A percentile compares a stretch with the other conserved stretches of the same genome.
Conservation (phyloP, 495 filamentous ascomycete species). For the Xanthoparmelia taractica region DNA sequence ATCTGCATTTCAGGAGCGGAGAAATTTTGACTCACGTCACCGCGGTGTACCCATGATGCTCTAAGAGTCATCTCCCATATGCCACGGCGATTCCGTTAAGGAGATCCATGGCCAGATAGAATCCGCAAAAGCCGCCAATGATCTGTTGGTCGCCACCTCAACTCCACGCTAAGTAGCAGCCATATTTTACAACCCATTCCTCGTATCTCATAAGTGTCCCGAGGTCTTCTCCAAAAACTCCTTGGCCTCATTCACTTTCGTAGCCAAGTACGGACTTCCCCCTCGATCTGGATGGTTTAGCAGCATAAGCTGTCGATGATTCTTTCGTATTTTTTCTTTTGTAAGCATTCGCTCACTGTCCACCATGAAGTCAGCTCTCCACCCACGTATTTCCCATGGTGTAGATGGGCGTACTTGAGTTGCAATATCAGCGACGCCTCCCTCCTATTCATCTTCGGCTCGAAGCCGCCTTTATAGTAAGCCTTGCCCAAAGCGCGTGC, state of each 20-base stretch:
- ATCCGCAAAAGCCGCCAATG: background rate
- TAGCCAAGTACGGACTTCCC: conserved; percentile 91
- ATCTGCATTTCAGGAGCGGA: background rate
- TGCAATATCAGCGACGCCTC: conserved; percentile 90
- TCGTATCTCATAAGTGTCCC: conserved; percentile 1
- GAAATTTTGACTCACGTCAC: background rate
- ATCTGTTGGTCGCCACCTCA: conserved; percentile 6
- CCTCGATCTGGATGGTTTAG: conserved; percentile 97
- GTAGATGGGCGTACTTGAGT: conserved; percentile 56
- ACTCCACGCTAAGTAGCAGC: conserved; percentile 28
- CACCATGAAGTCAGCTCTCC: background rate
- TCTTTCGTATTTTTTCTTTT: conserved; percentile 91
- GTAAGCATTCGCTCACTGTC: conserved; percentile 71
- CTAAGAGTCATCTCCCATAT: background rate
- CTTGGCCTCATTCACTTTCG: conserved; percentile 97
- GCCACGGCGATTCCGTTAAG: background rate
- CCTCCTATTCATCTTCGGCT: conserved; percentile 80
- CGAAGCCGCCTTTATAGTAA: conserved; percentile 97
- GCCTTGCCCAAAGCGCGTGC: conserved; percentile 72
- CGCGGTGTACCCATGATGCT: background rate
- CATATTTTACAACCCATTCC: conserved; percentile 9
- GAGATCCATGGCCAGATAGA: background rate
- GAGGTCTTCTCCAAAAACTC: conserved; percentile 80
- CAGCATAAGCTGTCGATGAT: conserved; percentile 93
- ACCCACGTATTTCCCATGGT: too few species aligned